phyloP scores from a whole-genome alignment of 805 yeast species.

The Wickerhamiella bombiphila region DNA sequence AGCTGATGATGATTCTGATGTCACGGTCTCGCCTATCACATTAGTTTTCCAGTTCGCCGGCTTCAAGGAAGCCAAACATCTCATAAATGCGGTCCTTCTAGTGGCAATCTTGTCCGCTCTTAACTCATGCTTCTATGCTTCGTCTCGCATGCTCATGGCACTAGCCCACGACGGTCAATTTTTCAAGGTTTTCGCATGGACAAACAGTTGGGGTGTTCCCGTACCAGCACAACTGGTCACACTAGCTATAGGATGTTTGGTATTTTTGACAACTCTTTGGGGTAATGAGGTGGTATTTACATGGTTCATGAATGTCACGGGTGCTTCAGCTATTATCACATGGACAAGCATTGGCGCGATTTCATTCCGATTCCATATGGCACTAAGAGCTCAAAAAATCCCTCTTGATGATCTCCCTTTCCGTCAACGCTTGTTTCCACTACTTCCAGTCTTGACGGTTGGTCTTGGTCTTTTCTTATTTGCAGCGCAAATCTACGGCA shows the following conservation, averaged over 20 bases:
- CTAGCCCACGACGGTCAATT: constrained; percentile 45
- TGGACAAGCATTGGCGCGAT: constrained; percentile 46
- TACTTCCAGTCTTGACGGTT: constrained; percentile 35
- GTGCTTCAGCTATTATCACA: constrained; percentile 46
- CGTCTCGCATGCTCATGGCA: constrained; percentile 45
- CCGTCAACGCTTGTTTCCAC: constrained; percentile 35
- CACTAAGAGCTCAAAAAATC: constrained; percentile 40
- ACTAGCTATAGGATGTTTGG: constrained; percentile 40
- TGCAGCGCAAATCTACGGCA: constrained; percentile 27
- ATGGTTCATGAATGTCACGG: constrained; percentile 51
- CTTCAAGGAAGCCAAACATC: constrained; percentile 31
- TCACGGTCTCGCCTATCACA: constrained; percentile 33
- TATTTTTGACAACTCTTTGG: constrained; percentile 50
- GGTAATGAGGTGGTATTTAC: constrained; percentile 42
- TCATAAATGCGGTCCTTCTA: constrained; percentile 43
- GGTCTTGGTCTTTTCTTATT: constrained; percentile 47
- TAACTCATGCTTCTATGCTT: constrained; percentile 49
- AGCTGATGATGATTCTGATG: constrained; percentile 34
- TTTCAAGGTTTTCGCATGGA: constrained; percentile 35
- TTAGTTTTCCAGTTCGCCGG: constrained; percentile 37
- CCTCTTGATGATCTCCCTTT: constrained; percentile 38
- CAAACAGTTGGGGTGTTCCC: constrained; percentile 44
- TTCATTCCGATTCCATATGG: constrained; percentile 45
- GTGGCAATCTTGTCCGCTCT: constrained; percentile 51
- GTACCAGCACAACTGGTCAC: constrained; percentile 38